Base-by-base conservation (phyloP, 306 rosid species). In the Lathyrus aphaca region DNA sequence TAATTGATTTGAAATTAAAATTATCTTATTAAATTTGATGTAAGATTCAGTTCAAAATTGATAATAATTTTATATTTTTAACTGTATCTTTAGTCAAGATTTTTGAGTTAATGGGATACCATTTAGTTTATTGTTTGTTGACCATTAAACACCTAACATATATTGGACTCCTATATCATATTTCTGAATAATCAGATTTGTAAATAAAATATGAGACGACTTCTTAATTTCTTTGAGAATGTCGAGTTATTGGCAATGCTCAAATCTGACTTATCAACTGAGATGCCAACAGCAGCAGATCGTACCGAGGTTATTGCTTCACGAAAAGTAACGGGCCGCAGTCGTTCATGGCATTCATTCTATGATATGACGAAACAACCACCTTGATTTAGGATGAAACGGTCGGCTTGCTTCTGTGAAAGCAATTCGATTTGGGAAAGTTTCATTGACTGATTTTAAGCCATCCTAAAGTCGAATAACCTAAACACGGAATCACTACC, bases 391-490 rank as follows among this genome's bases (percentile, higher is more conserved):
- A 56, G 30, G 27, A 25, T 23, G n/a, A 17, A 64, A 53, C 55
- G 9, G 16, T 23, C n/a, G 5, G 46, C 10, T 17, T 16, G 10
- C 19, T 32, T 43, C 16, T 30, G 29, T 10, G 6, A 53, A 60
- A 13, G 35, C 46, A 49, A 62, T 61, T 17, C 60, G 39, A 21
- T 19, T 27, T 17, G 29, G 27, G 10, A 19, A 68, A 54, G 54
- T 23, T 64, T 71, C 68, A 35, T 42, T 11, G 39, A 46, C 19
- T 21, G 56, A 43, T 42, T 61, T 16, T 69, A 50, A 69, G 29
- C 53, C 57, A 49, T 25, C 44, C 11, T 2, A 49, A 27, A 68
- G 7, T 50, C 21, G 17, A 68, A 51, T 15, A 48, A 68, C 55
- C 49, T 27, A 21, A 18, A 64, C 66, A 8, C 29, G 64, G 45